Evolutionary conservation across 345 rosid genomes (phyloP), one percentile per base, ranked within the genome.

Genomic region (Eucalyptus melliodora): DNA sequence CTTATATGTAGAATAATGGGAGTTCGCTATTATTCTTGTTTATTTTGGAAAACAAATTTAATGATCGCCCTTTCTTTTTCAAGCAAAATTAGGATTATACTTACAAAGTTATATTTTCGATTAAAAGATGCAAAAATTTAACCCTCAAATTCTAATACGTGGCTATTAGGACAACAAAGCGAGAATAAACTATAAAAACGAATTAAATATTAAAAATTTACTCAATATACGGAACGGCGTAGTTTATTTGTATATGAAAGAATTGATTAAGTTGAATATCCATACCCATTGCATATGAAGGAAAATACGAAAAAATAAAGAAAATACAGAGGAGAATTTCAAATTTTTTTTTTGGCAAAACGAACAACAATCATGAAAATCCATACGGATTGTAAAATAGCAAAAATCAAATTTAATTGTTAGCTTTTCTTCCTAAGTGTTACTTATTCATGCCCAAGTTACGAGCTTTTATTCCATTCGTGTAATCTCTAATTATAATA

Each of bases 21-120:
- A 72, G 12, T 17, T 17, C 0, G 2, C 21, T 7, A 34, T 34
- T 62, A 30, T n/a, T n/a, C n/a, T n/a, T 3, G 8, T 0, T 7
- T 26, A 2, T 2, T 67, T n/a, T n/a, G n/a, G n/a, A n/a, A n/a
- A n/a, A n/a, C n/a, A n/a, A n/a, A n/a, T n/a, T 5, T 34, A 10
- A 72, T 37, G 4, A 7, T 11, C 2, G 0, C 14, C 83, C 42
- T 77, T 37, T 77, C 27, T 34, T 5, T 72, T 19, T 77, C 81
- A 69, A 34, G 47, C 83, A 19, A 77, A 40, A 77, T 19, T 77
- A 77, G 27, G 27, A 3, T 37, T 5, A 37, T 24, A 0, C 23
- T n/a, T 6, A 65, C 24, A 16, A 1, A 69, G 11, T 67, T 9
- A 72, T 37, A 10, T 37, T 19, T 37, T 37, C 2, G 0, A 3